A percentile compares a stretch with the other conserved stretches of the same genome.
These are phyloP conservation scores for Simplicillium sp. DNA, from an alignment of 2,329 filamentous ascomycete species.

Conservation along the genomic window DNA sequence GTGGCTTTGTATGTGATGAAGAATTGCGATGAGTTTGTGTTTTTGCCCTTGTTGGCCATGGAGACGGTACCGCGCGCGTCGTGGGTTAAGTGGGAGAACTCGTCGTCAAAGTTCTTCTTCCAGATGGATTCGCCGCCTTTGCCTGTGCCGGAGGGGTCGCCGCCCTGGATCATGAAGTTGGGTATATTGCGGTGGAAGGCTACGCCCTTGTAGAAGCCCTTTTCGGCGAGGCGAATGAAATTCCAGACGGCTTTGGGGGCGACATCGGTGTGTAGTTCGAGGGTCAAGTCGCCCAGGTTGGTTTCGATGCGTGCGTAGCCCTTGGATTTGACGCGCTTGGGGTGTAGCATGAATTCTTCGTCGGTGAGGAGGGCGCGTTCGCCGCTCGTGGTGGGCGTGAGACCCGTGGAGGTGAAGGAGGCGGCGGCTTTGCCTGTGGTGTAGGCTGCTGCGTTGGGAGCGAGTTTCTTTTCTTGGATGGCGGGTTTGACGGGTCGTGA, in stretches of 20 bases:
- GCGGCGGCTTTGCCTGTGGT: slow-evolving; percentile 88
- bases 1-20: slow-evolving; percentile 85
- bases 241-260: slow-evolving; percentile 96
- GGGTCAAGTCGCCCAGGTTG: slow-evolving; percentile 71
- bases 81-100: slow-evolving; percentile 83
- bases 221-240: slow-evolving; percentile 78
- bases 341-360: slow-evolving; percentile 94
- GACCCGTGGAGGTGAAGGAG: slow-evolving; percentile 87
- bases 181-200: slow-evolving; percentile 89
- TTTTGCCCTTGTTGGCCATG: slow-evolving; percentile 99
- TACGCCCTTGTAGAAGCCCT: slow-evolving; percentile 80
- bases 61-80: slow-evolving; percentile 65
- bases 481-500: slow-evolving; percentile 20
- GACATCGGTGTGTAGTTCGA: slow-evolving; percentile 85
- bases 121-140: slow-evolving; percentile 84
- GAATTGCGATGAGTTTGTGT: slow-evolving; percentile 91
- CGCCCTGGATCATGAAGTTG: slow-evolving; percentile 96
- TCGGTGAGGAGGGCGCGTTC: slow-evolving; percentile 81
- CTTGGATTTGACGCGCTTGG: slow-evolving; percentile 77
- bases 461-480: slow-evolving; percentile 48
- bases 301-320: slow-evolving; percentile 89
- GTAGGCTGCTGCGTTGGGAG: slow-evolving; percentile 80
- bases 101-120: slow-evolving; percentile 90
- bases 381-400: slow-evolving; percentile 84
- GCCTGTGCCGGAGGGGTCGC: slow-evolving; percentile 87